These are phyloP conservation scores for Coemansia guatemalensis DNA, from an alignment of 192 early-diverging fungal species.

Conservation along the genomic window DNA sequence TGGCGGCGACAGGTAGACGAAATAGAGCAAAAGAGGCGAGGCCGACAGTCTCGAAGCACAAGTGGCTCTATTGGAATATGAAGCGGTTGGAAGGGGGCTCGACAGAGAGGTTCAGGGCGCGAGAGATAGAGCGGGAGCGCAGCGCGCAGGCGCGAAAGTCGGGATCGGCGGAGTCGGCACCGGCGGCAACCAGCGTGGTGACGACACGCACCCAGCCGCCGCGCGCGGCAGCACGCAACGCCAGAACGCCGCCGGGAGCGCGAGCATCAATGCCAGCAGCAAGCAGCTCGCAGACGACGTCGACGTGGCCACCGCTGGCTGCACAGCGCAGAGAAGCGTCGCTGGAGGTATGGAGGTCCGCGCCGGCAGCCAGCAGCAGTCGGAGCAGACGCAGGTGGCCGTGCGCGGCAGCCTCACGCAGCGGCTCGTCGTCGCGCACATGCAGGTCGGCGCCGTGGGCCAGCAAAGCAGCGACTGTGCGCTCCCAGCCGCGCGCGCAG, in stretches of 20 bases:
- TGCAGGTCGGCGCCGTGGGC: slow-evolving; percentile 28
- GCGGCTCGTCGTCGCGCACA: slow-evolving; percentile 26
- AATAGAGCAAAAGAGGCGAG: background rate
- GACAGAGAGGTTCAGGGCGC: slow-evolving; percentile 11
- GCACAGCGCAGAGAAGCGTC: slow-evolving; percentile 25
- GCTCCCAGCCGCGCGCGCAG: slow-evolving; percentile 22
- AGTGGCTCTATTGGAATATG: background rate
- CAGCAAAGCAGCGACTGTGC: slow-evolving; percentile 26
- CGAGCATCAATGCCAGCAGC: slow-evolving; percentile 8
- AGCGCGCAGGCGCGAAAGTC: slow-evolving; percentile 32
- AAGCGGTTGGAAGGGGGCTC: slow-evolving; percentile 7
- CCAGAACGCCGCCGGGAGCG: slow-evolving; percentile 14
- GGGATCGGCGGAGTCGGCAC: slow-evolving; percentile 33
- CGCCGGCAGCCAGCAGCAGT: slow-evolving; percentile 28
- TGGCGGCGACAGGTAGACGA: background rate
- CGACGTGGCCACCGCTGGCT: slow-evolving; percentile 27
- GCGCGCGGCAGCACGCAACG: slow-evolving; percentile 43
- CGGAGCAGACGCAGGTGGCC: slow-evolving; percentile 24
- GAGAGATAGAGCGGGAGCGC: slow-evolving; percentile 27
- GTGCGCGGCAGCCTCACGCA: slow-evolving; percentile 31
- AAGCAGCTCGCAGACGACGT: slow-evolving; percentile 16
- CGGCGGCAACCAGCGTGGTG: slow-evolving; percentile 25
- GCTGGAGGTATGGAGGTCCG: slow-evolving; percentile 13
- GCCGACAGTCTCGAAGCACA: background rate
- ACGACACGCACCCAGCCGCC: slow-evolving; percentile 47